These are phyloP conservation scores for Pyrenopolyporus hunteri DNA, from an alignment of 495 filamentous ascomycete genomes.

Conservation along the genomic window DNA sequence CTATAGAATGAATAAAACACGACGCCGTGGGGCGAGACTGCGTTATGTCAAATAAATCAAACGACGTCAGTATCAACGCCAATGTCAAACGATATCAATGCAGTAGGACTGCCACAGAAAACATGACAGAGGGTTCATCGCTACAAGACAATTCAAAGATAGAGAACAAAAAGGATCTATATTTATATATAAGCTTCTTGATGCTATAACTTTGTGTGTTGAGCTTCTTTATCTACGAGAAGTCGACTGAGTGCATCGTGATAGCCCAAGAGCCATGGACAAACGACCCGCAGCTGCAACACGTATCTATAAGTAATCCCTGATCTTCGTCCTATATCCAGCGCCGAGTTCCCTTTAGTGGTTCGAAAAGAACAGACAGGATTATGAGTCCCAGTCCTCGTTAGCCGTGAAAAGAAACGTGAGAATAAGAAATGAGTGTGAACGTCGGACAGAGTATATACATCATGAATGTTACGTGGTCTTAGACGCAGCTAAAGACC, in stretches of 20 bases:
- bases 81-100: constrained; percentile 25
- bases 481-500: background rate
- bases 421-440: constrained; percentile 21
- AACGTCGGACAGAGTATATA: constrained; percentile 20
- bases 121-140: background rate
- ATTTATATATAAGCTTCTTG: constrained; percentile 21
- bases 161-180: constrained; percentile 20
- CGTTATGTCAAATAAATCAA: constrained; percentile 13
- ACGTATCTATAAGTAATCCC: constrained; percentile 23
- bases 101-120: constrained; percentile 19
- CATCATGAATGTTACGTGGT: constrained; percentile 3
- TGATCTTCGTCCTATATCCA: constrained; percentile 16
- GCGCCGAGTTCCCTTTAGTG: constrained; percentile 23
- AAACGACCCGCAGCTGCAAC: constrained; percentile 9
- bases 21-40: constrained; percentile 10
- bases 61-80: constrained; percentile 8
- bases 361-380: constrained; percentile 2
- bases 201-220: constrained; percentile 4
- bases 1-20: constrained; percentile 5
- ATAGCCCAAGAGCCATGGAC: constrained; percentile 1
- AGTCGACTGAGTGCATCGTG: constrained; percentile 9
- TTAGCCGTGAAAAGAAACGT: constrained; percentile 11
- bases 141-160: background rate
- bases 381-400: constrained; percentile 26
- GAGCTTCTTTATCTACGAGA: constrained; percentile 19